Evolutionary conservation across 345 rosid species (phyloP), one percentile per base, ranked within the genome.

Genomic region (Eucalyptus tenuipes): DNA sequence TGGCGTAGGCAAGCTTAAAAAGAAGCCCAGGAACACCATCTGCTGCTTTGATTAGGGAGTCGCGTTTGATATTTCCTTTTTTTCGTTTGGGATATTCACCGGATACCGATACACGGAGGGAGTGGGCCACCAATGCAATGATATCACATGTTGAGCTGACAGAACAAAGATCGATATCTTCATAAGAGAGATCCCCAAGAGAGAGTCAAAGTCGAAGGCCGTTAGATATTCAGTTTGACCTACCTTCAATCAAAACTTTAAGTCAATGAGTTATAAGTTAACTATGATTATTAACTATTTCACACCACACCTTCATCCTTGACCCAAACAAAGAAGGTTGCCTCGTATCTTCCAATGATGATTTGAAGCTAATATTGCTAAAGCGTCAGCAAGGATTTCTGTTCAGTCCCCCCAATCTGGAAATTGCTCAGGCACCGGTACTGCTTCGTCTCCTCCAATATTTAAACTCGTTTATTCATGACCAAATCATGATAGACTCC

Each of bases 101-200:
- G 5, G 61, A 55, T 4, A 1, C 27, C 27, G 29, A 55, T 55
- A 9, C 29, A 9, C 5, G 0, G 0, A 24, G 0, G 61, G 0
- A 55, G 61, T 55, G 0, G 29, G 6, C 61, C 61, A 55, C 61
- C 61, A 55, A 55, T 55, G 61, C 61, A 20, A 55, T 55, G 61
- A 55, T 24, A 55, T 55, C 29, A 55, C 29, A 22, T 55, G 61
- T 55, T 55, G 29, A 55, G 61, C 27, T 0, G 29, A 55, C 61
- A 55, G 12, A 55, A 24, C 61, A 55, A 55, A 55, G 1, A 55
- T 24, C 1, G 13, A 55, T 2, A 55, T 10, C 61, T 22, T 55
- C 27, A 24, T 20, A 55, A 10, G 0, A 29, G 61, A 0, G 61
- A 55, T 55, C 5, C 25, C 27, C 12, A 55, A 55, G 25, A 55